phyloP scores from a whole-genome alignment of 805 yeast genomes.

The Huiozyma sinensis region DNA sequence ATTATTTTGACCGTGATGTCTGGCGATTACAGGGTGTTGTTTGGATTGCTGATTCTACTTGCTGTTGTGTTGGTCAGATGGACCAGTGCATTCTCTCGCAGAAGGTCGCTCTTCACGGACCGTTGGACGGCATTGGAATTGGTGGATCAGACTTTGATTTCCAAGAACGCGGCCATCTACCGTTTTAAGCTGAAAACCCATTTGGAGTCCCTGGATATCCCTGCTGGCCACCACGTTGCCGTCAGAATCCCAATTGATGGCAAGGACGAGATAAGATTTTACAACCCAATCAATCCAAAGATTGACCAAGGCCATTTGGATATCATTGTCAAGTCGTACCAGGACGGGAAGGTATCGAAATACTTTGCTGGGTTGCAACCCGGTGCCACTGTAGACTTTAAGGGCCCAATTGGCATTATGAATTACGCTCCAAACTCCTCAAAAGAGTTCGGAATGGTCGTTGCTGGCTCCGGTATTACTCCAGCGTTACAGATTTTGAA shows the following conservation, averaged over 20 bases:
- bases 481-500: slow-evolving; percentile 78
- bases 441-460: slow-evolving; percentile 55
- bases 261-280: slow-evolving; percentile 41
- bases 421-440: slow-evolving; percentile 49
- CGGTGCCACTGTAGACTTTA: slow-evolving; percentile 58
- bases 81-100: slow-evolving; percentile 29
- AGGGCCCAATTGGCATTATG: slow-evolving; percentile 74
- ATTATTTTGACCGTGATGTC: slow-evolving; percentile 38
- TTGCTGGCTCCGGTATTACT: slow-evolving; percentile 86
- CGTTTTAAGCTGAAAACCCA: slow-evolving; percentile 56
- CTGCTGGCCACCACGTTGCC: slow-evolving; percentile 69
- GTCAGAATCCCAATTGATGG: slow-evolving; percentile 35
- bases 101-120: slow-evolving; percentile 37
- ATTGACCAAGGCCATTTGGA: slow-evolving; percentile 67
- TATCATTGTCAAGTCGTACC: slow-evolving; percentile 64
- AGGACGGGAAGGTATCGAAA: slow-evolving; percentile 59
- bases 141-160: slow-evolving; percentile 61
- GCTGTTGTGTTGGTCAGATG: slow-evolving; percentile 31
- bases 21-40: slow-evolving; percentile 22
- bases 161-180: slow-evolving; percentile 61
- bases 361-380: slow-evolving; percentile 51
- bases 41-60: slow-evolving; percentile 30
- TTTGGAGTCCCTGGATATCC: slow-evolving; percentile 51
- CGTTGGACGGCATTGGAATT: slow-evolving; percentile 59
- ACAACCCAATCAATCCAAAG: slow-evolving; percentile 66